These are phyloP conservation scores for Neonectria hederae DNA, from an alignment of 2,329 filamentous ascomycete species.

Conservation along the genomic window DNA sequence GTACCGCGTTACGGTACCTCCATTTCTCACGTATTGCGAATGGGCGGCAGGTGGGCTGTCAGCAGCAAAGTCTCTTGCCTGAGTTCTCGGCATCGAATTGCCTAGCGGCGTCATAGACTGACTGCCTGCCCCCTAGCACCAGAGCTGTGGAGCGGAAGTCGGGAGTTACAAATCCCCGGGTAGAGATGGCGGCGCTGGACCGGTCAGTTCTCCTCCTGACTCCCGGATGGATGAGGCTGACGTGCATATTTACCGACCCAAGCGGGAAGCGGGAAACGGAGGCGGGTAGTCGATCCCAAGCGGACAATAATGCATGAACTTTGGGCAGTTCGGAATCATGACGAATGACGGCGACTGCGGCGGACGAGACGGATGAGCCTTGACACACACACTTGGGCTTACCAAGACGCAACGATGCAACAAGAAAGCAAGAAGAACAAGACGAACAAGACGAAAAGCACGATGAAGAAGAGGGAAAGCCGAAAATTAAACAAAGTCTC, in stretches of 20 bases:
- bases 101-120: slow-evolving; percentile 7
- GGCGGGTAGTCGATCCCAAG: slow-evolving; percentile 10
- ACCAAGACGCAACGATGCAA: neutral
- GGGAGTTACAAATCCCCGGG: neutral
- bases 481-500: neutral
- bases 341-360: neutral
- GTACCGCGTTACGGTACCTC: neutral
- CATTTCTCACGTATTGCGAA: neutral
- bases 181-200: neutral
- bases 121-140: neutral
- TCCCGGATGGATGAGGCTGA: slow-evolving; percentile 2
- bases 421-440: neutral
- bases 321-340: neutral
- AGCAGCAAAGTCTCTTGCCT: neutral
- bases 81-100: slow-evolving; percentile 7
- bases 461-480: neutral
- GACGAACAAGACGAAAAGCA: neutral
- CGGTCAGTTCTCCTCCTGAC: neutral
- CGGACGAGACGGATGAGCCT: neutral
- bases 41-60: neutral
- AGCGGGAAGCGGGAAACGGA: neutral
- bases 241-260: neutral
- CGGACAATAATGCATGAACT: neutral
- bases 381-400: neutral
- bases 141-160: neutral